A percentile compares a stretch with the other conserved stretches of the same genome.
Evolutionary conservation across 2,329 filamentous ascomycete genomes (phyloP).

Genomic region (Colletotrichum tropicicola): DNA sequence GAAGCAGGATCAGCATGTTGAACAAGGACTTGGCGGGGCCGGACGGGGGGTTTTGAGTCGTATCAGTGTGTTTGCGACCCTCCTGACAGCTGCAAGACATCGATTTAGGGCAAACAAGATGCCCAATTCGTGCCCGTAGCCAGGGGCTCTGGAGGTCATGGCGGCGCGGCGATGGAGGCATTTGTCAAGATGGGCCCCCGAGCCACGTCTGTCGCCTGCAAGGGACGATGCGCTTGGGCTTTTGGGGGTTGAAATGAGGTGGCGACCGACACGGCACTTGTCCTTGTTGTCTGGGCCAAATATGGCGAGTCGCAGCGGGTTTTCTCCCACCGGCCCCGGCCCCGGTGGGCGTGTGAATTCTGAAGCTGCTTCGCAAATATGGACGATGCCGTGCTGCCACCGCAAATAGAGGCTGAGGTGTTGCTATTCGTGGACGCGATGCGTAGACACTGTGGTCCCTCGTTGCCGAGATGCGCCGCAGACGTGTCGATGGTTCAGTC

Average conservation of each 20-base stretch:
- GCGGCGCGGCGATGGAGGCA: neutral
- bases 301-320: neutral
- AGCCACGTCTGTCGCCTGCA: neutral
- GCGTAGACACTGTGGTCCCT: neutral
- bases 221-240: conserved; percentile 2
- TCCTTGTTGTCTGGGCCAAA: neutral
- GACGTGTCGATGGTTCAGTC: neutral
- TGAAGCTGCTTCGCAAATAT: neutral
- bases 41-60: conserved; percentile 10
- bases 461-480: neutral
- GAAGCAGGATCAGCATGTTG: conserved; percentile 16
- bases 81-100: conserved; percentile 30
- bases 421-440: conserved; percentile 3
- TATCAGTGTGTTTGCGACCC: conserved; percentile 8
- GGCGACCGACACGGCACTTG: neutral
- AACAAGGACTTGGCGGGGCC: conserved; percentile 12
- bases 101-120: neutral
- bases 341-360: too few species aligned
- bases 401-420: conserved; percentile 3
- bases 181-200: neutral
- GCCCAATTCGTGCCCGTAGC: neutral
- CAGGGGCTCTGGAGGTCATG: conserved; percentile 5
- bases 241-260: neutral
- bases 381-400: neutral
- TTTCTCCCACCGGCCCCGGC: neutral